Conservation (phyloP, 495 filamentous ascomycete species). For the Ascobolus immersus region DNA sequence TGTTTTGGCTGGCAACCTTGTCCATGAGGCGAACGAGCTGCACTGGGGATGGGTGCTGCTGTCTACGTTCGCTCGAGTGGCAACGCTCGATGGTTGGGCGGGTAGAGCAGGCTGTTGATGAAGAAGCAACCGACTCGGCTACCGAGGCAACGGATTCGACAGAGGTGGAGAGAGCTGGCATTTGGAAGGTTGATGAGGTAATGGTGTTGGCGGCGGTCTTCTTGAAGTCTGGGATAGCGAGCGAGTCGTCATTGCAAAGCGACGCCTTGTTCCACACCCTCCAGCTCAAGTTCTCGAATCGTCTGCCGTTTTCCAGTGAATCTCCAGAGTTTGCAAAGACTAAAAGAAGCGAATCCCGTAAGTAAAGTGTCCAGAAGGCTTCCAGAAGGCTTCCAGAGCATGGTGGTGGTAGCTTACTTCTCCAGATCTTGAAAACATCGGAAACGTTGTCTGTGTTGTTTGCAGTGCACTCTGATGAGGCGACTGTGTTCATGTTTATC, state of each 20-base stretch:
- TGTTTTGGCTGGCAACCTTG: too few relatives aligned
- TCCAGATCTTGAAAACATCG: constrained; percentile 94
- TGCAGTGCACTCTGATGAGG: constrained; percentile 63
- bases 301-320: constrained; percentile 73
- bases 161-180: constrained; percentile 76
- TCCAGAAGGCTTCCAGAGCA: not conserved
- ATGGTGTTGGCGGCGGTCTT: constrained; percentile 17
- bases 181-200: constrained; percentile 12
- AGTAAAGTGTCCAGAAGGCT: constrained; percentile 2
- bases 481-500: constrained; percentile 58
- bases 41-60: constrained; percentile 61
- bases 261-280: constrained; percentile 87
- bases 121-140: too few relatives aligned
- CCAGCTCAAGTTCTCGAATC: constrained; percentile 91
- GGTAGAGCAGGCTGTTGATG: too few relatives aligned
- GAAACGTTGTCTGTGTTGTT: constrained; percentile 78
- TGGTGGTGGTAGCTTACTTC: constrained; percentile 36
- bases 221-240: constrained; percentile 16
- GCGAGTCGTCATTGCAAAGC: constrained; percentile 53
- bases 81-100: constrained; percentile 10
- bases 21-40: constrained; percentile 19
- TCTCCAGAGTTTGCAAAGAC: constrained; percentile 91
- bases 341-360: constrained; percentile 20
- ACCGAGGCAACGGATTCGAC: constrained; percentile 60
- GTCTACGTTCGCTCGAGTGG: constrained; percentile 28